Base-by-base conservation (phyloP, 305 asterid genomes). In the Nicotiana rustica region DNA sequence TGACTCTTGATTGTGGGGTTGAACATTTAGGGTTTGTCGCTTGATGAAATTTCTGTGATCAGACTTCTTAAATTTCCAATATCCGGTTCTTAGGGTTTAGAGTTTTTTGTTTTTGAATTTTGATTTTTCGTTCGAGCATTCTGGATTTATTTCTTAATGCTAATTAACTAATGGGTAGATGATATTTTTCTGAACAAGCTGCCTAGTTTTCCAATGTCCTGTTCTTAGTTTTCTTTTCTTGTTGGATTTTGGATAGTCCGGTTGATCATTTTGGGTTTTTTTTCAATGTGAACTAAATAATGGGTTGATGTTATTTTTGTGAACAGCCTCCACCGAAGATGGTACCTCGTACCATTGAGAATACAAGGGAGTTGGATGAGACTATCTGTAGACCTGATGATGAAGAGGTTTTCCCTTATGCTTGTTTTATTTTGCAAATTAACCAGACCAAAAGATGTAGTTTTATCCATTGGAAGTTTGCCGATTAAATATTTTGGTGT, bases 351-450 rank as follows among this genome's bases (percentile, higher is more conserved):
- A 95, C 99, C 1, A 93, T 94, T 61, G 99, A 95, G 83, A 95
- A 95, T 88, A 94, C 99, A 8, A 92, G 99, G 84, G 99, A 96
- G 79, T 33, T 67, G 10, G 98, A 96, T 76, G 98, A 94, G 87
- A 96, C 99, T 31, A 87, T 94, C 1, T 93, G 98, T 89, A 89
- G 83, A 84, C 98, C 99, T 5, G 99, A 96, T 52, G 98, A 96
- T 25, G 99, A 94, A 14, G 99, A 96, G 91, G 88, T 88, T 67
- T 33, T 8, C n/a, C 29, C 65, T 79, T 38, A 25, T 4, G 31
- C 12, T 66, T 79, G 17, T 79, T 66, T 79, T 31, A 41, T 79
- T 62, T 33, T 44, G 49, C 29, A 62, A 44, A 41, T 79, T n/a
- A 29, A 17, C 29, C 29, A 17, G 29, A 14, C 49, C 33, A 76